Evolutionary conservation across 331 rosid species (phyloP), one percentile per base, ranked within the genome.

Genomic region (Arachis monticola): DNA sequence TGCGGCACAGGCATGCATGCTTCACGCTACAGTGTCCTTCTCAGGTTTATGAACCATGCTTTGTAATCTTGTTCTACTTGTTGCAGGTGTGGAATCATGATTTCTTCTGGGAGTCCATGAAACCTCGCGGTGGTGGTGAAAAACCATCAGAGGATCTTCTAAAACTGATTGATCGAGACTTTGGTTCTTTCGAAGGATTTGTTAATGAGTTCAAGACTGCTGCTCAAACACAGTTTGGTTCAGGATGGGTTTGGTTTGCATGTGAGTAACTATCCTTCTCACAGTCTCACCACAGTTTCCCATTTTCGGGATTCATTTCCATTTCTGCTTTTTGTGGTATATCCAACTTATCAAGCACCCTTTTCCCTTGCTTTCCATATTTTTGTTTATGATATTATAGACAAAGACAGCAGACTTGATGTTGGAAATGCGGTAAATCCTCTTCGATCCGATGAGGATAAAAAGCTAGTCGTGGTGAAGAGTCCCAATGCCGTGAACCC

Each of bases 171-270:
- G 88, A 87, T 79, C 87, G 98, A 84, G 95, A 93, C 80, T 93
- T 93, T 56, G 96, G 89, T 65, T 93, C 97, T 31, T 91, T 81
- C 69, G 95, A 87, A 61, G 79, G 58, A 59, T 88, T 93, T 31
- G 45, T 87, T 78, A 86, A 75, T 22, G 83, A 83, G 76, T 84
- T 93, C 69, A 93, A 85, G 88, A 40, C 60, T 48, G 95, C 92
- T 58, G 96, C 98, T 13, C 67, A 91, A 69, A 85, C 98, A 10
- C 98, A 93, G 79, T 93, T 93, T 68, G 97, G 98, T 73, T 93
- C 98, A 69, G 97, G 98, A 75, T 93, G 98, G 97, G 90, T 89
- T 64, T 93, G 98, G 97, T 92, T 93, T 80, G 97, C 88, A 67
- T 93, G 98, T 93, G 76, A 80, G 92, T 83, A 30, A 10, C 74